Evolutionary conservation across 2,329 filamentous ascomycete species (phyloP).

Genomic region (Clarireedia homoeocarpa): DNA sequence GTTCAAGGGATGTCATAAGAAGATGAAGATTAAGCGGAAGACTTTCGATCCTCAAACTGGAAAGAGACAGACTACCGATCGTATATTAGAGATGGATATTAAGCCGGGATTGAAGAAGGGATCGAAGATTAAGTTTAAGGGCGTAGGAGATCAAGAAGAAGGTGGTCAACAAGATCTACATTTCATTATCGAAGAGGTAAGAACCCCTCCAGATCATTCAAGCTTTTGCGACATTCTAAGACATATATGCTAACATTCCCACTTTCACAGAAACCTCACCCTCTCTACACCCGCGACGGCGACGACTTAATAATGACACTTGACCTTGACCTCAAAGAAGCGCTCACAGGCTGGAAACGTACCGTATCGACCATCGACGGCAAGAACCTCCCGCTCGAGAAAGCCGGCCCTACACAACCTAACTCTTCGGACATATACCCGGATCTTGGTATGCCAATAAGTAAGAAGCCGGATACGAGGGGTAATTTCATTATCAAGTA

Average conservation of each 20-base stretch:
- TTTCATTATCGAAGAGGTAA: constrained; percentile 89
- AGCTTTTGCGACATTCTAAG: neutral
- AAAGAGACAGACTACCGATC: constrained; percentile 80
- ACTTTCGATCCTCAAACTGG: constrained; percentile 74
- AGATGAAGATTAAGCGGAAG: constrained; percentile 98
- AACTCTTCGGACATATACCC: constrained; percentile 77
- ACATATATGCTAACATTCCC: neutral
- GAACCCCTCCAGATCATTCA: constrained; percentile 23
- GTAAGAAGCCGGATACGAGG: constrained; percentile 76
- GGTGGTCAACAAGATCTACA: constrained; percentile 93
- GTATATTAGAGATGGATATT: constrained; percentile 89
- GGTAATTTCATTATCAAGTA: constrained; percentile 87
- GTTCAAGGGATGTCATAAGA: constrained; percentile 82
- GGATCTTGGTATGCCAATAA: constrained; percentile 84
- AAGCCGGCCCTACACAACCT: constrained; percentile 77
- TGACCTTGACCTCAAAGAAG: constrained; percentile 84
- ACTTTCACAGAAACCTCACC: constrained; percentile 66
- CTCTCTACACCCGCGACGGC: constrained; percentile 76
- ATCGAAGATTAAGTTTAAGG: constrained; percentile 96
- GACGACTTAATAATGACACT: constrained; percentile 77
- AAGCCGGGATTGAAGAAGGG: constrained; percentile 94
- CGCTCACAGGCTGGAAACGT: constrained; percentile 85
- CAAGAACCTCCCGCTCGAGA: constrained; percentile 72
- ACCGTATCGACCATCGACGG: constrained; percentile 93
- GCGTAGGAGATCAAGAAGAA: constrained; percentile 96